Base-by-base conservation (phyloP, 805 yeast species). In the Metschnikowia borealis region DNA sequence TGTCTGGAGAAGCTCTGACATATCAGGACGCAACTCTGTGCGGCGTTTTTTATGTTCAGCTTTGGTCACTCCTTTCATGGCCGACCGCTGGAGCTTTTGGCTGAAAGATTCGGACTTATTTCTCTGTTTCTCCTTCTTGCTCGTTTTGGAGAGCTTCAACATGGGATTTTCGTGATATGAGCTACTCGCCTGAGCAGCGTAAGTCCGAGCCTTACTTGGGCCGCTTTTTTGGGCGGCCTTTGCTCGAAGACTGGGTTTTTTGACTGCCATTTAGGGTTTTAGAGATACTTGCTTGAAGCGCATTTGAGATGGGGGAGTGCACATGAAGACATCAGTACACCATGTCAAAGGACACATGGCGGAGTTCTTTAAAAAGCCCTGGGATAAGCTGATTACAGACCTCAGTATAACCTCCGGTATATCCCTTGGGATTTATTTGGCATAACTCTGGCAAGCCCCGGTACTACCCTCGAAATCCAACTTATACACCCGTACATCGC, bases 11-110 rank as follows among this genome's bases (percentile, higher is more conserved):
- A 87, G 66, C 56, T 87, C 94, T 47, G 76, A 73, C 80, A 87
- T 76, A 59, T 82, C 78, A 4, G 91, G 89, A 58, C 79, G 80
- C 52, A 87, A 69, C 44, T 75, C 72, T 58, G 76, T 79, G 55
- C 79, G 73, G 58, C 84, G 83, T 56, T 89, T 76, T 61, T 89
- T 76, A 3, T 77, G 54, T 0, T 89, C 72, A 5, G 89, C 82
- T 62, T 86, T 87, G 18, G 89, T 83, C 39, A 87, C 74, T 20
- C 80, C 79, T 15, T 73, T 60, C 59, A 73, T 59, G 18, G 58
- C 62, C 44, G 67, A 64, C 32, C 54, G 54, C 45, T 63, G 55
- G 44, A 69, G 50, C 26, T 60, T 61, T 34, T 63, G 58, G 29
- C 72, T 63, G 51, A 76, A 70, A 47, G 64, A 70, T 36, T 67